These are phyloP conservation scores for Pseudomassariella vexata DNA, from an alignment of 2,329 filamentous ascomycete genomes.

Conservation along the genomic window DNA sequence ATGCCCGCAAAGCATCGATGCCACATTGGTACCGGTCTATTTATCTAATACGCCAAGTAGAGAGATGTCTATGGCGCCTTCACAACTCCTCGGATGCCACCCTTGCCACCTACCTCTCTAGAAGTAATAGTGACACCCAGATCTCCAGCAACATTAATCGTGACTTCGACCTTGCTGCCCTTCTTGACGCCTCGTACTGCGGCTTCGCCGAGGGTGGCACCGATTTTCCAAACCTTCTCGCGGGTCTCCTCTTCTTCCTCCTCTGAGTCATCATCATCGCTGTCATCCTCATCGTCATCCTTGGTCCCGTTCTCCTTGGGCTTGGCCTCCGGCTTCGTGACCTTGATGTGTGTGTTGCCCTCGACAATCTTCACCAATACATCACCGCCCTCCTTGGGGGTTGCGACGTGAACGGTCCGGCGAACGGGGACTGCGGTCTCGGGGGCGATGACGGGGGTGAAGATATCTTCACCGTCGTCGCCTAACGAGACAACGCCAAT, in stretches of 20 bases:
- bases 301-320: constrained; percentile 54
- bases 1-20: no score
- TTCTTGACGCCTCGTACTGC: constrained; percentile 81
- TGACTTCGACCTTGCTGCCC: constrained; percentile 86
- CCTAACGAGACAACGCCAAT: constrained; percentile 70
- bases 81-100: constrained; percentile 65
- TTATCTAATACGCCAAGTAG: no score
- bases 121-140: constrained; percentile 74
- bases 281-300: constrained; percentile 54
- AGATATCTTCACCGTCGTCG: constrained; percentile 58
- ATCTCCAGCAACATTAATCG: constrained; percentile 79
- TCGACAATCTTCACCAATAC: constrained; percentile 86
- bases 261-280: constrained; percentile 63
- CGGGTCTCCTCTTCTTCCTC: constrained; percentile 88
- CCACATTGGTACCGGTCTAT: no score
- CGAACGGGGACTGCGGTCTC: constrained; percentile 89
- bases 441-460: constrained; percentile 74
- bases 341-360: constrained; percentile 85
- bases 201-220: constrained; percentile 76
- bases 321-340: constrained; percentile 81
- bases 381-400: constrained; percentile 76
- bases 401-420: constrained; percentile 71
- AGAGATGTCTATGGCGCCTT: constrained; percentile 19
- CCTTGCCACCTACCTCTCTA: constrained; percentile 82
- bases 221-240: constrained; percentile 89